Base-by-base conservation (phyloP, 306 rosid species). In the Vigna unguiculata region DNA sequence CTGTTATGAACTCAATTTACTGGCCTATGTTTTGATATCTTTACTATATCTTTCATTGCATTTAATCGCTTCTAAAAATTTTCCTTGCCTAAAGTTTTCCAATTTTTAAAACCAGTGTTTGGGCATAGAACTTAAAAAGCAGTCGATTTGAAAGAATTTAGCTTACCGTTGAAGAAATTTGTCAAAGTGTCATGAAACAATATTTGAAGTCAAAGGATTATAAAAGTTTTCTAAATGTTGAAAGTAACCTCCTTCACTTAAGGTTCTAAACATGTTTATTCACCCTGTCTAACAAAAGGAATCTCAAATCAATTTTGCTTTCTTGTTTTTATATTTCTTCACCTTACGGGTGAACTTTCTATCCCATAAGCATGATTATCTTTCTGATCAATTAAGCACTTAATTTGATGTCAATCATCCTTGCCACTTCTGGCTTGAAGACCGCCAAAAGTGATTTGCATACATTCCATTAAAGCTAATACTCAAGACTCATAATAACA, bases 21-120 rank as follows among this genome's bases (percentile, higher is more conserved):
- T 38, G 49, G 49, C 30, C 49, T 36, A 38, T 36, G 49, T 63
- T 62, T 63, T 63, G 49, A 63, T 36, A 48, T 38, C 49, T 61
- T 61, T 38, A 38, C 10, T 17, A 9, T 38, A 36, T 63, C 14
- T 5, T 25, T 36, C 1, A 9, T 19, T 38, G n/a, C 49, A 63
- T 63, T 15, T 59, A 55, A 28, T 55, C 12, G 7, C 5, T 32
- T 66, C 59, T 43, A 17, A 21, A 13, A 14, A 36, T 64, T 49
- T 38, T n/a, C 16, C 16, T 21, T 43, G 34, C 15, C 17, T 40
- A 28, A 66, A n/a, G n/a, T 65, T 65, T 6, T 55, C 53, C 46
- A 21, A 17, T 45, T 52, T 22, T 65, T 17, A 15, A 40, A 81
- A 40, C 59, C 38, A 58, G 13, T 19, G 55, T 2, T 11, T 71